Base-by-base conservation (phyloP, 495 filamentous ascomycete species). In the Xylaria telfairii region DNA sequence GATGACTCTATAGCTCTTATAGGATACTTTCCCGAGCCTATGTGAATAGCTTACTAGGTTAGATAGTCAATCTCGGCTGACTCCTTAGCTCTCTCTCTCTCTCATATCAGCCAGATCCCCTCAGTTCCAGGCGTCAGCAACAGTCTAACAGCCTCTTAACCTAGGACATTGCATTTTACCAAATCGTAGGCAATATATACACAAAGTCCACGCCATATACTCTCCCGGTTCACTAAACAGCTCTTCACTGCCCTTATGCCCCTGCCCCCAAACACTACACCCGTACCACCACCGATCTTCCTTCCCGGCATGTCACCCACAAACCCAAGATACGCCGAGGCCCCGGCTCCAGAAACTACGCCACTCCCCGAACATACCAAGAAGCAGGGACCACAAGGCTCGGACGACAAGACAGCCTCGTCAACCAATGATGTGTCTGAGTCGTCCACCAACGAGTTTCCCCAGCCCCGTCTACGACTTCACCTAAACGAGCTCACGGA, bases 401-500 rank as follows among this genome's bases (percentile, higher is more conserved):
- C 66, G 1, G 53, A 67, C 0, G 46, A 65, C 30, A 19, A 68
- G 47, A 15, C 72, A 4, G 51, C 37, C 37, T 12, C 66, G 26
- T 65, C 71, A 28, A 5, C 64, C 26, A 44, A 63, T 3, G 53
- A 7, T 8, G 13, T 24, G 6, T 53, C 71, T 26, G 57, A 44
- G 5, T 8, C 44, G 39, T 8, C 37, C 15, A 68, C 73, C 24
- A 71, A 73, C 17, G 69, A 61, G 13, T 85, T 84, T 67, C 79
- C 80, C 21, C 77, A 86, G 28, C 90, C 91, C 24, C 92, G 89
- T 63, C 86, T 95, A 10, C 90, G 90, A 32, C 86, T 97, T 56
- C 86, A 92, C 67, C 79, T 91, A 56, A 84, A 90, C 65, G 92
- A 96, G 69, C 85, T 96, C 73, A 83, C 84, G 37, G 90, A 93